These are phyloP conservation scores for Rhodofomes roseus DNA, from an alignment of 1,284 basidiomycete genomes.

Conservation along the genomic window DNA sequence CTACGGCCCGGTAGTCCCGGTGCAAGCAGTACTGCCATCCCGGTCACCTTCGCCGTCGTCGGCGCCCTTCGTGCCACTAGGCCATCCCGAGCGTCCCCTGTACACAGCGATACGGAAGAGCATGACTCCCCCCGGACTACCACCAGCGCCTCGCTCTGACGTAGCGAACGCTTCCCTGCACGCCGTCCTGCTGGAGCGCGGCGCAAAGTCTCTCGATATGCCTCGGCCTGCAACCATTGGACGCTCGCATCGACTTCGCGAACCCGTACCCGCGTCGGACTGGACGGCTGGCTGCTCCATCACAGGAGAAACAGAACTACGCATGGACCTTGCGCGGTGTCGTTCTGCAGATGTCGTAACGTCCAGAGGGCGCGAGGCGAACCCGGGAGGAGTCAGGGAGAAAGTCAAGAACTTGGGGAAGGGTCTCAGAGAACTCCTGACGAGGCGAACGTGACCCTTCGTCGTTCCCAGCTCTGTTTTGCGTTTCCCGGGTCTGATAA, in stretches of 20 bases:
- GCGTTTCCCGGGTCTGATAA: neutral
- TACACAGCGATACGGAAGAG: conserved; percentile 61
- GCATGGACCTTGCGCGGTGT: conserved; percentile 49
- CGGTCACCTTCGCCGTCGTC: neutral
- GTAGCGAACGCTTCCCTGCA: conserved; percentile 24
- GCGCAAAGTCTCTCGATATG: conserved; percentile 19
- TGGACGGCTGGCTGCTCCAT: conserved; percentile 34
- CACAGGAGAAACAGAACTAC: conserved; percentile 56
- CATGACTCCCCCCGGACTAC: conserved; percentile 41
- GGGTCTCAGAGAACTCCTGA: conserved; percentile 39
- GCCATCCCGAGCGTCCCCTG: conserved; percentile 42
- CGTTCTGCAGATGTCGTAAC: conserved; percentile 24
- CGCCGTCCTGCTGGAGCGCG: conserved; percentile 18
- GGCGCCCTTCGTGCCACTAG: conserved; percentile 12
- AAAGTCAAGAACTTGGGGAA: conserved; percentile 40
- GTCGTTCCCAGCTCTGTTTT: neutral
- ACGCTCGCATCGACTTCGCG: conserved; percentile 10
- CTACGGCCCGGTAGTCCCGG: conserved; percentile 10
- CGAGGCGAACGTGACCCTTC: conserved; percentile 7
- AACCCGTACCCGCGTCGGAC: conserved; percentile 11
- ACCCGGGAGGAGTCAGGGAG: conserved; percentile 23
- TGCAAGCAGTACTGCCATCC: neutral
- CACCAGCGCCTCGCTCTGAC: conserved; percentile 22
- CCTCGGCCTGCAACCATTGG: conserved; percentile 16
- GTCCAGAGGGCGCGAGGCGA: conserved; percentile 15